phyloP scores from a whole-genome alignment of 2,329 filamentous ascomycete genomes.

The Colletotrichum tabaci region DNA sequence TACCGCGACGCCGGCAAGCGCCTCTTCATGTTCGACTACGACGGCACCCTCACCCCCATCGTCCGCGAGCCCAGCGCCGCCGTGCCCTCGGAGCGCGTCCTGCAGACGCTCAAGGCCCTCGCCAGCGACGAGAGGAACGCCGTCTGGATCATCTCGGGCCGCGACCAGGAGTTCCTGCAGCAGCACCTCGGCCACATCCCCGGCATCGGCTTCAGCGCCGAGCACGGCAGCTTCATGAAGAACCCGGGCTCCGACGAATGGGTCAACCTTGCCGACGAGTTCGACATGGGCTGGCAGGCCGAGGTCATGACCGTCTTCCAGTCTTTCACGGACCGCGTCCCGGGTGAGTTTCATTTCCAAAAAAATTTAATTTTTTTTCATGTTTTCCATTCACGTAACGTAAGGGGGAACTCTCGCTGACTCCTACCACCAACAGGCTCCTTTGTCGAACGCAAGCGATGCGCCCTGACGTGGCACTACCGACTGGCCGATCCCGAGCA shows the following conservation, averaged over 20 bases:
- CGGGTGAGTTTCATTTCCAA: slow-evolving; percentile 71
- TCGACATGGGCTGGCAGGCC: slow-evolving; percentile 93
- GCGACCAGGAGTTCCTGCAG: slow-evolving; percentile 91
- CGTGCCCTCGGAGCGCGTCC: slow-evolving; percentile 86
- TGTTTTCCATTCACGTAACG: too few species aligned
- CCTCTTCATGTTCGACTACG: slow-evolving; percentile 99
- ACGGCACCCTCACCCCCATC: slow-evolving; percentile 95
- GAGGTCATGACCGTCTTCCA: slow-evolving; percentile 90
- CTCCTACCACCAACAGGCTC: slow-evolving; percentile 69
- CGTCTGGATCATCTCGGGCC: slow-evolving; percentile 98
- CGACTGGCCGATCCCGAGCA: slow-evolving; percentile 90
- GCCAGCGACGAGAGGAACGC: slow-evolving; percentile 85
- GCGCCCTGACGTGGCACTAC: slow-evolving; percentile 98
- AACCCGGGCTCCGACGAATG: slow-evolving; percentile 83
- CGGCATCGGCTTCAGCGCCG: slow-evolving; percentile 92
- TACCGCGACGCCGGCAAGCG: slow-evolving; percentile 84
- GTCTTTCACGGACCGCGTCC: slow-evolving; percentile 88
- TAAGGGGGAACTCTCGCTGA: neutral
- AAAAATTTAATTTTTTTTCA: neutral
- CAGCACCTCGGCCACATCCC: slow-evolving; percentile 94
- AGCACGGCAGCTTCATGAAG: slow-evolving; percentile 96
- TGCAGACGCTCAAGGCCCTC: slow-evolving; percentile 83
- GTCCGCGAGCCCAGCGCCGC: slow-evolving; percentile 92
- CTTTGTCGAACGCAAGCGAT: slow-evolving; percentile 94
- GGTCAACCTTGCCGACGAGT: slow-evolving; percentile 89